Percentiles rank a stretch among this genome's conserved stretches.
Conservation (phyloP, 257 asterid genomes). For the Buddleja alternifolia region DNA sequence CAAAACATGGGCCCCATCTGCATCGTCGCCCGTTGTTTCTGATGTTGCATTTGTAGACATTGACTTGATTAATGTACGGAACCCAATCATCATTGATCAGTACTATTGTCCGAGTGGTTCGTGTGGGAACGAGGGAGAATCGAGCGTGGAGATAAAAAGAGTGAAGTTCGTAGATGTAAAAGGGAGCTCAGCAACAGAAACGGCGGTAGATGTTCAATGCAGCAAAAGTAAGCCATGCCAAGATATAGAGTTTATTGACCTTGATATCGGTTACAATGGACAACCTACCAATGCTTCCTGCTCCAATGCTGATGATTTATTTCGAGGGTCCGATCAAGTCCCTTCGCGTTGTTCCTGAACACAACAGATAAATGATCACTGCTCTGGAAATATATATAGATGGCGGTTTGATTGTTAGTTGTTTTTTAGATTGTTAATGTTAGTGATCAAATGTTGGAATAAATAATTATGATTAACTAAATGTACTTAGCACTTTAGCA, state of each 20-base stretch:
- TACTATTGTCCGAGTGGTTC: slow-evolving; percentile 43
- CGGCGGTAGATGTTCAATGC: slow-evolving; percentile 13
- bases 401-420: too few relatives aligned
- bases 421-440: too few relatives aligned
- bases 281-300: slow-evolving; percentile 26
- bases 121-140: slow-evolving; percentile 29
- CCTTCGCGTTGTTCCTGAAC: slow-evolving; percentile 33
- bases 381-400: too few relatives aligned
- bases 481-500: too few relatives aligned
- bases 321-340: slow-evolving; percentile 13
- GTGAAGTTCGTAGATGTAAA: slow-evolving; percentile 29
- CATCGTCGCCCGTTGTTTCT: slow-evolving; percentile 27
- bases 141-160: slow-evolving; percentile 33
- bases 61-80: slow-evolving; percentile 27
- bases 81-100: slow-evolving; percentile 66
- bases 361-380: too few relatives aligned
- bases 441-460: too few relatives aligned
- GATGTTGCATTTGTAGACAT: slow-evolving; percentile 39
- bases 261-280: slow-evolving; percentile 14
- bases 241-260: slow-evolving; percentile 14
- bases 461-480: too few relatives aligned
- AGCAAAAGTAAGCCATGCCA: slow-evolving; percentile 31
- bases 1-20: slow-evolving; percentile 60
- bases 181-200: slow-evolving; percentile 26
- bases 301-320: slow-evolving; percentile 8